phyloP scores from a whole-genome alignment of 192 early-diverging fungal species.

The Oehlia diaphana region DNA sequence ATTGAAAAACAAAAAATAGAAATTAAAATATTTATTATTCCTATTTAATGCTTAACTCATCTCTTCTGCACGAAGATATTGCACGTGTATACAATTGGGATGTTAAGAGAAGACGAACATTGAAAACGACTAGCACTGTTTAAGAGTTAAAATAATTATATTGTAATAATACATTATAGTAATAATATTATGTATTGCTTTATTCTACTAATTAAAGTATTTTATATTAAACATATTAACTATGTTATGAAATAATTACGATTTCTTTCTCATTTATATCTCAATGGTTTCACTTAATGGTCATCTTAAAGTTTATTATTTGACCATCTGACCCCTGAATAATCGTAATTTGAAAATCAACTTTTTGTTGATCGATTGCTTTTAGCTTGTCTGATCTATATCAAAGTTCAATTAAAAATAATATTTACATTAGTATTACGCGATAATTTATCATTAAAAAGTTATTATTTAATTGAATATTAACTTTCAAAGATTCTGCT shows the following conservation, averaged over 20 bases:
- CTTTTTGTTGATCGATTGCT: not conserved
- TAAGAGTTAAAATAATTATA: not conserved
- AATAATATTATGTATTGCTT: not conserved
- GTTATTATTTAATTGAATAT: not conserved
- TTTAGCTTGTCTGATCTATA: not conserved
- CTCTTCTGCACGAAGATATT: constrained; percentile 57
- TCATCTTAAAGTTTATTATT: too few relatives aligned
- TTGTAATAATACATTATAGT: not conserved
- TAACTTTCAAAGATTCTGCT: constrained; percentile 30
- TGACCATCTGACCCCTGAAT: too few relatives aligned
- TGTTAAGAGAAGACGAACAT: constrained; percentile 73
- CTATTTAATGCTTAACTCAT: constrained; percentile 29
- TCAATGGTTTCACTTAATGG: too few relatives aligned
- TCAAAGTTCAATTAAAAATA: not conserved
- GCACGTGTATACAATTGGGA: constrained; percentile 99
- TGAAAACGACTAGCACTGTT: not conserved
- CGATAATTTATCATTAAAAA: not conserved
- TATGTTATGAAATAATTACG: too few relatives aligned
- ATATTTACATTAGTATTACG: not conserved
- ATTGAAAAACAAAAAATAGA: not conserved
- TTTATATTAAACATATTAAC: not conserved
- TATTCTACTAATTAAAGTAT: not conserved
- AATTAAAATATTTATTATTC: not conserved
- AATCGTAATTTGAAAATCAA: too few relatives aligned
- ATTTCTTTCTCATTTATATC: too few relatives aligned